These are phyloP conservation scores for Flaveria floridana DNA, from an alignment of 140 eudicot genomes.

Conservation along the genomic window DNA sequence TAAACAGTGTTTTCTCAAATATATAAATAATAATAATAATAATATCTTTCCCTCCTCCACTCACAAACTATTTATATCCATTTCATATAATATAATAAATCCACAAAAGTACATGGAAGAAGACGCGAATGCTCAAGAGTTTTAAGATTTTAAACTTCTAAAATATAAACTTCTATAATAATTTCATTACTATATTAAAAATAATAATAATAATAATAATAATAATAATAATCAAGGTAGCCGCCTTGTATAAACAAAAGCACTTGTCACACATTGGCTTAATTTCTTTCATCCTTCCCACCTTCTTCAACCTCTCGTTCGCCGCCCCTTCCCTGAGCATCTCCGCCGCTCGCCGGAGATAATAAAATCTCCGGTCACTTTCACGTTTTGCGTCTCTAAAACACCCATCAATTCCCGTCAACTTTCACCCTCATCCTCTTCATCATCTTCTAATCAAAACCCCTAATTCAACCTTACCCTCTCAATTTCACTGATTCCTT, in stretches of 20 bases:
- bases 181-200: too few species aligned
- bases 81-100: too few species aligned
- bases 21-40: too few species aligned
- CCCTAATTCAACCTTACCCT: constrained; percentile 42
- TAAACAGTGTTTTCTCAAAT: too few species aligned
- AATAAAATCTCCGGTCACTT: constrained; percentile 2
- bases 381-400: too few species aligned
- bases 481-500: constrained; percentile 28
- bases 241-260: constrained; percentile 27
- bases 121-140: too few species aligned
- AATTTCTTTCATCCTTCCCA: not conserved
- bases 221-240: not conserved
- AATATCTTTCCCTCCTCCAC: too few species aligned
- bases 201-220: not conserved
- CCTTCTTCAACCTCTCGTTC: constrained; percentile 17
- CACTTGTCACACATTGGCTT: not conserved
- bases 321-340: constrained; percentile 27
- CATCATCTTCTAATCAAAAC: not conserved
- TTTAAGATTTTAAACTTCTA: too few species aligned
- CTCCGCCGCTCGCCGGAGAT: constrained; percentile 35
- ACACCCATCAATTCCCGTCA: too few species aligned
- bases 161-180: too few species aligned
- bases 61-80: too few species aligned
- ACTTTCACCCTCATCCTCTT: constrained; percentile 4
- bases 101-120: too few species aligned